Evolutionary conservation across 176 grass and related monocot genomes (phyloP), one percentile per base, ranked within the genome.

Genomic region (Oryza glaberrima): DNA sequence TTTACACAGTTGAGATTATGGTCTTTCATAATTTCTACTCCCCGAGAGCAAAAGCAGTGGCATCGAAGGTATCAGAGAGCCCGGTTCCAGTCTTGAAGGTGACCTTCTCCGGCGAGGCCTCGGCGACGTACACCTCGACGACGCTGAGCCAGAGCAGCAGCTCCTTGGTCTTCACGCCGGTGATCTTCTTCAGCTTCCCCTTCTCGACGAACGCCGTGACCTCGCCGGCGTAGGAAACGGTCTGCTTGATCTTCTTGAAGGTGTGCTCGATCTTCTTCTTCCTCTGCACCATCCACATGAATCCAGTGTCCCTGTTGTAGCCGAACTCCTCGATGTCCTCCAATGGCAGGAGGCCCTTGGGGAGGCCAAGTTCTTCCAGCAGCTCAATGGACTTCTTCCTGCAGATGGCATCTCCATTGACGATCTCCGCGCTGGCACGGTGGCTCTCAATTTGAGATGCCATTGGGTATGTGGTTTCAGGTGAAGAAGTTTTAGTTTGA

Each of bases 171-270:
- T 86, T 86, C 0, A 86, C 84, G 0, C 84, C 77, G 5, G 58
- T 73, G 38, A 86, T 75, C 69, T 86, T 86, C 44, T 23, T 75
- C 69, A 86, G 69, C 69, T 66, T 79, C 0, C 69, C 77, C 0
- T 81, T 73, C 28, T 86, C 77, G 0, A 4, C 69, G 5, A 86
- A 67, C 2, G 77, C 69, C 4, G 77, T 67, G 5, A 78, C 83
- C 65, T 86, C 73, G 0, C 23, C 0, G 13, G 77, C 70, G 0
- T 87, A 87, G 0, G 77, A 81, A 2, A 87, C 77, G 0, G 78
- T 79, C 69, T 81, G 77, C 77, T 87, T 88, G 65, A 83, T 88
- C 56, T 83, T 83, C 56, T 83, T 83, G 75, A 83, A 88, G 5
- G 81, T 83, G 81, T 88, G 80, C 11, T 83, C 73, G 2, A 52